Conservation (phyloP, 495 filamentous ascomycete genomes). For the Neohortaea acidophila region DNA sequence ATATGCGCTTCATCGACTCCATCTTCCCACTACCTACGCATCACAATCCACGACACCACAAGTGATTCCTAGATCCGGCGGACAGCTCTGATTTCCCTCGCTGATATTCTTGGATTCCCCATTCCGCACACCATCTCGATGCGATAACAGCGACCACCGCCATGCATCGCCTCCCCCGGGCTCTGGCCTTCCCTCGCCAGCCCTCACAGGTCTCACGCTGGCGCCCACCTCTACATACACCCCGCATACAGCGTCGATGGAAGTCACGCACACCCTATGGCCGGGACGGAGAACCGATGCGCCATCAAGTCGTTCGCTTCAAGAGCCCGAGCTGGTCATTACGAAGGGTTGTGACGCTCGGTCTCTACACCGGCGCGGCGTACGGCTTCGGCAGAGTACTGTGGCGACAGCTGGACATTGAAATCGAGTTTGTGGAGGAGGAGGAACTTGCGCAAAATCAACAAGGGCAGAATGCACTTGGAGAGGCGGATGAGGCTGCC, state of each 20-base stretch:
- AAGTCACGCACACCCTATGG: not conserved
- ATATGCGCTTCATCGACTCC: not conserved
- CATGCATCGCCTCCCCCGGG: slow-evolving; percentile 16
- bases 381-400: slow-evolving; percentile 12
- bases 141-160: not conserved
- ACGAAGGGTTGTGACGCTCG: slow-evolving; percentile 3
- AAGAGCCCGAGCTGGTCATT: slow-evolving; percentile 14
- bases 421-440: slow-evolving; percentile 12
- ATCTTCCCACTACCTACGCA: not conserved
- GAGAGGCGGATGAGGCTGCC: slow-evolving; percentile 12
- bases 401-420: slow-evolving; percentile 10
- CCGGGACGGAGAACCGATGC: slow-evolving; percentile 7
- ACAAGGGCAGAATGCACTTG: not conserved
- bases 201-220: not conserved
- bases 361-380: slow-evolving; percentile 10
- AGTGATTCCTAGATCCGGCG: too few relatives aligned
- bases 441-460: slow-evolving; percentile 11
- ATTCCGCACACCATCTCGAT: not conserved
- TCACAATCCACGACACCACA: too few relatives aligned
- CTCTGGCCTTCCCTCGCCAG: slow-evolving; percentile 14
- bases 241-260: not conserved
- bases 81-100: too few relatives aligned
- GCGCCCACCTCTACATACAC: not conserved
- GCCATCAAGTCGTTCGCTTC: slow-evolving; percentile 21
- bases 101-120: too few relatives aligned